Base-by-base conservation (phyloP, 306 rosid genomes). In the Vigna reflexopilosa region DNA sequence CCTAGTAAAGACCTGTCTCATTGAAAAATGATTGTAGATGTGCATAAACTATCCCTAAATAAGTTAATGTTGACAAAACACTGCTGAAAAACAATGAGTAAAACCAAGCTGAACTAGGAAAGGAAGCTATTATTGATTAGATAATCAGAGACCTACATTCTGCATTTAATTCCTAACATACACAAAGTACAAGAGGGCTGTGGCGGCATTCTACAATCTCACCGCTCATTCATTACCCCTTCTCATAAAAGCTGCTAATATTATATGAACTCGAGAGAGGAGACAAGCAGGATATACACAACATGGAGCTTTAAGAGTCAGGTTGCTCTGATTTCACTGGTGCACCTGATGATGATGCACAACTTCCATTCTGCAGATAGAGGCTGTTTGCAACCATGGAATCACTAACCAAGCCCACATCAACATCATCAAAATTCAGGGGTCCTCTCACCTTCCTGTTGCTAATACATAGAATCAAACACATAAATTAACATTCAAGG, bases 301-400 rank as follows among this genome's bases (percentile, higher is more conserved):
- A 32, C 75, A 72, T 63, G 38, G 11, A 74, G 54, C 34, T 70
- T 61, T 67, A 95, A 45, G 84, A 85, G 84, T 91, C 98, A 19
- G 86, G 97, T 76, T 91, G 96, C 85, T 96, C 98, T 30, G 94
- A 20, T 86, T 93, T 96, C 85, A 90, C 17, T 17, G 90, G 94
- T 38, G 89, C 91, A 47, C 94, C 91, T 0, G 98, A 91, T 1
- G 97, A 86, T 49, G 99, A 87, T 47, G 87, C 94, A 38, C 93
- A 81, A 56, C 93, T 91, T 70, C 97, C 96, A 64, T 93, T 96
- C 81, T 89, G 97, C 80, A 89, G 91, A 84, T 86, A 91, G 63
- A 96, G 90, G 84, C 99, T 96, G 85, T 87, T 96, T 68, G 99
- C 96, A 73, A 96, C 99, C 92, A 91, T 85, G 16, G 98, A 88